Evolutionary conservation across 768 basidiomycete species (phyloP), one percentile per base, ranked within the genome.

Genomic region (Pilatotrama ljubarskyi): DNA sequence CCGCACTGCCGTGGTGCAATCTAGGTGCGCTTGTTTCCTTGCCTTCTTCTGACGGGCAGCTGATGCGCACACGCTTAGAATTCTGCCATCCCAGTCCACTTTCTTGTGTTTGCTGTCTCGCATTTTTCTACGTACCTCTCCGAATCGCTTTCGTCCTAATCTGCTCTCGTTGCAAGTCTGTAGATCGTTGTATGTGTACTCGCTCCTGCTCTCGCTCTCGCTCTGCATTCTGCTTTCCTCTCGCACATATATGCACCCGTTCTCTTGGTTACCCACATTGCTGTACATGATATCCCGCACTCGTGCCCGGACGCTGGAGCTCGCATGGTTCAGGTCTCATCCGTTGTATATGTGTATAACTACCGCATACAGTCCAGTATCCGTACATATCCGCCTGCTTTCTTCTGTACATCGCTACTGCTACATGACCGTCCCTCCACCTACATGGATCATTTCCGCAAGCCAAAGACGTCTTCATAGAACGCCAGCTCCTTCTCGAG

Each of bases 401-500:
- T 24, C 20, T 42, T 29, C 20, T 26, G 38, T 41, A 41, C 51
- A 26, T 41, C 25, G 51, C 25, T 49, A 49, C 29, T 4, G 2
- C 25, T n/a, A 32, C 15, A 13, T 22, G 5, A 18, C 5, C 26
- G 22, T 46, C 25, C 2, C 14, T 51, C 18, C 4, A 40, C 38
- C 38, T 40, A n/a, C 38, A 15, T 22, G 18, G n/a, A n/a, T 62
- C 47, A 63, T 25, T 50, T 50, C 25, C 41, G 20, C 51, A 69
- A 20, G 5, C 60, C 68, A 35, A 77, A 74, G 3, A 84, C 76
- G n/a, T 76, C 69, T 58, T 81, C 74, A 64, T 86, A 87, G 63
- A 84, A 87, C 1, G 58, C 70, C 10, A 84, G 58, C 70, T 88
- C 86, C 47, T 74, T 70, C 65, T 83, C 80, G 29, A 84, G 65